phyloP scores from a whole-genome alignment of 768 basidiomycete species.

The Tylopilus balloui region DNA sequence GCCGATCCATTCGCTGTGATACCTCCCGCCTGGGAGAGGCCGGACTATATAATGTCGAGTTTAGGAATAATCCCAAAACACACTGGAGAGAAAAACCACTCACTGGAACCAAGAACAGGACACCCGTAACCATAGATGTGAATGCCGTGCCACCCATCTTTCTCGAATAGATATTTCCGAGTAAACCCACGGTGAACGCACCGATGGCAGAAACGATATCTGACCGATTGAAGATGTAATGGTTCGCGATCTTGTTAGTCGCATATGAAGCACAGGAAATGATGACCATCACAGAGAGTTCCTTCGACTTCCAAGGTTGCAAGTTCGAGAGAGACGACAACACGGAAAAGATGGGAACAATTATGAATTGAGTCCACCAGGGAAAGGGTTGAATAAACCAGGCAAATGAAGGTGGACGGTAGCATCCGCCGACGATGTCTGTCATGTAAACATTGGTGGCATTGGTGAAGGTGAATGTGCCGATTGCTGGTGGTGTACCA shows the following conservation, averaged over 20 bases:
- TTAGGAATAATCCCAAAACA: neutral
- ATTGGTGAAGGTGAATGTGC: constrained; percentile 67
- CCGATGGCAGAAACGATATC: constrained; percentile 84
- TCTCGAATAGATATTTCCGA: constrained; percentile 79
- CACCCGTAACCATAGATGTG: constrained; percentile 87
- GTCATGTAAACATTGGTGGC: constrained; percentile 40
- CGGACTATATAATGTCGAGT: constrained; percentile 47
- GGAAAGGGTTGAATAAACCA: constrained; percentile 87
- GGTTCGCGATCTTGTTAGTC: constrained; percentile 78
- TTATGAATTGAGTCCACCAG: constrained; percentile 67
- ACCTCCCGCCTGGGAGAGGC: constrained; percentile 81
- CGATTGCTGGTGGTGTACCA: constrained; percentile 43
- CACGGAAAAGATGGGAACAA: constrained; percentile 71
- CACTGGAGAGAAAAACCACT: constrained; percentile 28
- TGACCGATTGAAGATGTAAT: constrained; percentile 79
- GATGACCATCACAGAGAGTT: constrained; percentile 77
- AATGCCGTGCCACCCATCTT: constrained; percentile 84
- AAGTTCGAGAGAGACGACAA: constrained; percentile 72
- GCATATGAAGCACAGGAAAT: constrained; percentile 79
- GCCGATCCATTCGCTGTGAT: constrained; percentile 76
- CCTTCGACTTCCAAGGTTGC: constrained; percentile 67
- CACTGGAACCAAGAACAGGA: constrained; percentile 83
- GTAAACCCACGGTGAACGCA: constrained; percentile 72
- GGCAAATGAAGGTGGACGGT: constrained; percentile 55
- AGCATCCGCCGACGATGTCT: constrained; percentile 64